phyloP scores from a whole-genome alignment of 345 rosid genomes.

The Iberis pinnata region DNA sequence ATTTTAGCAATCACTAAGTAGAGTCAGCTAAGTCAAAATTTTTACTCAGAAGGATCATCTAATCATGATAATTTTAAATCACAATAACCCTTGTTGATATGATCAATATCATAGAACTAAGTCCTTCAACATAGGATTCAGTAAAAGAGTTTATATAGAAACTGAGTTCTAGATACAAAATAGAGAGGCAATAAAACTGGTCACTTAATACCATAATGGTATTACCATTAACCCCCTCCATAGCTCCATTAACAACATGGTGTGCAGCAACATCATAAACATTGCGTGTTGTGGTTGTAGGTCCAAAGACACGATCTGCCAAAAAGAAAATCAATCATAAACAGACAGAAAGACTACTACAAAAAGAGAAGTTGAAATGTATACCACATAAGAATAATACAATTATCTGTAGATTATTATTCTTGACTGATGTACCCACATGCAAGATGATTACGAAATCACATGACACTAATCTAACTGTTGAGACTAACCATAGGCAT shows the following conservation, averaged over 20 bases:
- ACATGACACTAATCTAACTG: slow-evolving; percentile 4
- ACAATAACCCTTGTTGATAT: slow-evolving; percentile 2
- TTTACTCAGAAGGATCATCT: neutral
- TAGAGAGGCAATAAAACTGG: slow-evolving; percentile 10
- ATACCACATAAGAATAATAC: neutral
- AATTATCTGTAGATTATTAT: slow-evolving; percentile 5
- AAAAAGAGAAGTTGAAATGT: neutral
- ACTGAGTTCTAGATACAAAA: slow-evolving; percentile 7
- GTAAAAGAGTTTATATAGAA: slow-evolving; percentile 1
- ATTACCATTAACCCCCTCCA: slow-evolving; percentile 95
- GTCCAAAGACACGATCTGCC: slow-evolving; percentile 97
- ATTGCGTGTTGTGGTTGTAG: slow-evolving; percentile 99
- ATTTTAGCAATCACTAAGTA: neutral
- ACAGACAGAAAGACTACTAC: slow-evolving; percentile 2
- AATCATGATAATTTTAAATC: neutral
- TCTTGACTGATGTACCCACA: neutral
- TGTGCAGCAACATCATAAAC: slow-evolving; percentile 97
- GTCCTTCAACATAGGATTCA: neutral
- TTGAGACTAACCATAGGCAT: slow-evolving; percentile 76
- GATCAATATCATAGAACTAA: slow-evolving; percentile 1
- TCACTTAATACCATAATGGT: too few relatives aligned
- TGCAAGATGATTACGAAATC: slow-evolving; percentile 12
- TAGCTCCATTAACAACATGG: slow-evolving; percentile 88
- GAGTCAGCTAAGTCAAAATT: neutral
- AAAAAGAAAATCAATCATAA: slow-evolving; percentile 1